phyloP scores from a whole-genome alignment of 2,329 filamentous ascomycete species.

The Orbilia blumenaviensis region DNA sequence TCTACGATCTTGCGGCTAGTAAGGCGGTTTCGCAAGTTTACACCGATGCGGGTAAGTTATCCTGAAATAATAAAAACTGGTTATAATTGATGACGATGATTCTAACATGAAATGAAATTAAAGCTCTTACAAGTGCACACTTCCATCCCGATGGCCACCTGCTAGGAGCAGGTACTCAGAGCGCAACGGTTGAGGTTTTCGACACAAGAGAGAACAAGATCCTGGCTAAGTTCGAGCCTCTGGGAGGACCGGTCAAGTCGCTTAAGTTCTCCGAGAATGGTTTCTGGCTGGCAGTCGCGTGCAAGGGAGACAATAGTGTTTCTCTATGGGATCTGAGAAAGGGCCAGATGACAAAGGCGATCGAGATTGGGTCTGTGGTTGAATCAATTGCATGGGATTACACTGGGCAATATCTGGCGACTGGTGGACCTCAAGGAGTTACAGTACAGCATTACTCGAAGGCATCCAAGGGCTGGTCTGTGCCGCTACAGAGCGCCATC shows the following conservation, averaged over 20 bases:
- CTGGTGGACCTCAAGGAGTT: constrained; percentile 79
- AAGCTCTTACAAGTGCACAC: constrained; percentile 69
- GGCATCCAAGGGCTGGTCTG: constrained; percentile 84
- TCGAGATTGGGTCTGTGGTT: constrained; percentile 83
- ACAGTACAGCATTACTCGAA: constrained; percentile 92
- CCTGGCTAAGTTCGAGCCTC: constrained; percentile 75
- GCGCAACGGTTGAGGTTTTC: constrained; percentile 86
- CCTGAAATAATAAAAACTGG: background rate
- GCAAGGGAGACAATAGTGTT: constrained; percentile 78
- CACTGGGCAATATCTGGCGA: constrained; percentile 89
- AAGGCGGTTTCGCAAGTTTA: constrained; percentile 80
- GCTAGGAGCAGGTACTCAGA: constrained; percentile 80
- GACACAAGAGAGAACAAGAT: constrained; percentile 81
- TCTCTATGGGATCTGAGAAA: constrained; percentile 93
- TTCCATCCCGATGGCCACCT: constrained; percentile 99
- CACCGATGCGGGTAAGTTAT: constrained; percentile 76
- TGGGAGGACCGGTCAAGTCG: constrained; percentile 75
- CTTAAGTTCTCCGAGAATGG: constrained; percentile 95
- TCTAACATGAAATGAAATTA: constrained; percentile 58
- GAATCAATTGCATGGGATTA: constrained; percentile 88
- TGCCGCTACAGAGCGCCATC: constrained; percentile 79
- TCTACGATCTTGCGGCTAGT: constrained; percentile 79
- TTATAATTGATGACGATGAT: constrained; percentile 2
- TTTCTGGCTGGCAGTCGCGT: constrained; percentile 88
- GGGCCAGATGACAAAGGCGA: constrained; percentile 79